Percentiles rank a stretch among this genome's conserved stretches.
phyloP scores from a whole-genome alignment of 2,329 filamentous ascomycete species.

The Fusarium pseudograminearum region DNA sequence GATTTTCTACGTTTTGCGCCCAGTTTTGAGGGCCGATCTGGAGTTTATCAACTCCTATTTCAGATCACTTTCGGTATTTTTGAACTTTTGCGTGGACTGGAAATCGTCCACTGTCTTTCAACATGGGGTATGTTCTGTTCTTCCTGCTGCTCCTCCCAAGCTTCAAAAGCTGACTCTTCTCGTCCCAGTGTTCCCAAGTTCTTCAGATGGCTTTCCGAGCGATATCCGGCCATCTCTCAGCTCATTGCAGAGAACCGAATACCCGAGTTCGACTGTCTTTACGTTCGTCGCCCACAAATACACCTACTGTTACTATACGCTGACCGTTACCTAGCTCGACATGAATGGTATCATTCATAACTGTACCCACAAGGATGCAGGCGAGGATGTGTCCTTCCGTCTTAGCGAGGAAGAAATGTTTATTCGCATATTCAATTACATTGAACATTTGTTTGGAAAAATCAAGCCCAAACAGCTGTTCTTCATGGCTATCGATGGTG shows the following conservation, averaged over 20 bases:
- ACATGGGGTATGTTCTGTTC: slow-evolving; percentile 49
- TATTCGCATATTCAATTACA: slow-evolving; percentile 99
- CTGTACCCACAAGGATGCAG: slow-evolving; percentile 95
- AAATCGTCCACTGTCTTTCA: slow-evolving; percentile 36
- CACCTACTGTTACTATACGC: slow-evolving; percentile 34
- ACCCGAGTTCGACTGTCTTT: slow-evolving; percentile 97
- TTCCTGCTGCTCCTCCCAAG: neutral
- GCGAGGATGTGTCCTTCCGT: slow-evolving; percentile 87
- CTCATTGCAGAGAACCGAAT: slow-evolving; percentile 98
- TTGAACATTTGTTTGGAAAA: slow-evolving; percentile 97
- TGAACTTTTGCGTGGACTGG: slow-evolving; percentile 39
- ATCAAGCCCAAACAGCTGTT: slow-evolving; percentile 99
- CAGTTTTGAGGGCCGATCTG: slow-evolving; percentile 27
- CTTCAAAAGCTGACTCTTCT: slow-evolving; percentile 32
- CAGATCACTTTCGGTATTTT: slow-evolving; percentile 10
- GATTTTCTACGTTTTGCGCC: slow-evolving; percentile 41
- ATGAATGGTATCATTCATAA: slow-evolving; percentile 99
- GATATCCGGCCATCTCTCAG: slow-evolving; percentile 98
- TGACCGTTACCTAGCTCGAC: slow-evolving; percentile 69
- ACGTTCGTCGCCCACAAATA: slow-evolving; percentile 64
- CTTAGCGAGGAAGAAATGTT: slow-evolving; percentile 99
- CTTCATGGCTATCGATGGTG: slow-evolving; percentile 99
- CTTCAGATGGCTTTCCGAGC: slow-evolving; percentile 99
- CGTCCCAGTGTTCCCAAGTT: slow-evolving; percentile 79
- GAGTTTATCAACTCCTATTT: slow-evolving; percentile 12